Base-by-base conservation (phyloP, 202 grass and related monocot species). In the Sporobolus alterniflorus region DNA sequence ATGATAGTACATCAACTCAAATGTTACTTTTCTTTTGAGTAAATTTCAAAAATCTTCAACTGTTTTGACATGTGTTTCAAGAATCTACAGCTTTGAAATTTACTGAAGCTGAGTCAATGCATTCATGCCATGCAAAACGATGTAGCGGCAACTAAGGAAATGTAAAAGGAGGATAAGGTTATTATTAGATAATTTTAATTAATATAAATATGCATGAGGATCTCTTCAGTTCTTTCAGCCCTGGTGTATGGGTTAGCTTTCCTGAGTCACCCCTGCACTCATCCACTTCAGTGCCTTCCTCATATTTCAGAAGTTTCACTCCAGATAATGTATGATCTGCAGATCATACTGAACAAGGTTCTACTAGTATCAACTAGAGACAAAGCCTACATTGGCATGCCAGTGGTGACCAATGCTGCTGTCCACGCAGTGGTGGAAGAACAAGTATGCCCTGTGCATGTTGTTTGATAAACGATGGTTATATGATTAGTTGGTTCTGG, bases 271-370 rank as follows among this genome's bases (percentile, higher is more conserved):
- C 67, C 16, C 1, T 8, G 0, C 28, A 63, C 29, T 74, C 9
- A 31, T 75, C 6, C 41, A 29, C 54, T 33, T 26, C 46, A 65
- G 76, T 57, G n/a, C 7, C 14, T 83, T 63, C 25, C 31, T 44
- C 29, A 14, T 84, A 76, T 71, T 76, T 74, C 42, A 75, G 32
- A 82, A 42, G 39, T 59, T 73, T 80, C 46, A 84, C 70, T 73
- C 39, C 29, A 55, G 34, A 71, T 47, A 67, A 32, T 75, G 63
- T 13, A 82, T 28, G 6, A 44, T 67, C 51, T 71, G 69, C 89
- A 99, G 96, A 99, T 99, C 67, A 89, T 99, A 86, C 80, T 99
- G 61, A 99, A 93, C 89, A 94, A 98, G 83, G 96, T 99, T 36
- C 79, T 99, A 29, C 79, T 99, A 7, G 93, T 99, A 48, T 94